Conservation (phyloP, 2,329 filamentous ascomycete genomes). For the Ophiostoma populinum region DNA sequence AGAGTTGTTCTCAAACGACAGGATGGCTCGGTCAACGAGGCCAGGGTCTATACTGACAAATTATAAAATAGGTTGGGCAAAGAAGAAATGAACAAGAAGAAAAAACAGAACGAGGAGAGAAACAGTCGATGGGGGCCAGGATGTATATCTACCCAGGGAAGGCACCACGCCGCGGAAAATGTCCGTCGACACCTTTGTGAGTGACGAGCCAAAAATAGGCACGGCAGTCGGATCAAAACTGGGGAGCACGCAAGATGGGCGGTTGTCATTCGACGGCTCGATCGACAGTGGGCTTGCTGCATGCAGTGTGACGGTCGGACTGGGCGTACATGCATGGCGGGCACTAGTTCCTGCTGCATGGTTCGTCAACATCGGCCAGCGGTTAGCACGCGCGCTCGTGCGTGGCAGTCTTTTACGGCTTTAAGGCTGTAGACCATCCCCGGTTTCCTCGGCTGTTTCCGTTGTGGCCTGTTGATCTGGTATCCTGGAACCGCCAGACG, state of each 20-base stretch:
- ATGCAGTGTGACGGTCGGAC: too few relatives aligned
- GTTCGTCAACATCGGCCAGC: conserved; percentile 4
- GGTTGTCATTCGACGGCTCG: background rate
- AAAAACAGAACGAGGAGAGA: conserved; percentile 9
- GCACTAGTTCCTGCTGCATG: background rate
- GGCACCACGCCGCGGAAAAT: background rate
- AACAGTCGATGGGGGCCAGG: conserved; percentile 2
- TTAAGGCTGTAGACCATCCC: too few relatives aligned
- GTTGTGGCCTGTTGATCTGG: too few relatives aligned
- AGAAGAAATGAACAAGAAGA: conserved; percentile 3
- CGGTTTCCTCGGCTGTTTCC: too few relatives aligned
- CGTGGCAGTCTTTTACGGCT: too few relatives aligned
- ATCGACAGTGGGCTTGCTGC: too few relatives aligned
- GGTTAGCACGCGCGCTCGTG: conserved; percentile 8
- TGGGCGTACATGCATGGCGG: background rate
- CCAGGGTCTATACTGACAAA: conserved; percentile 14
- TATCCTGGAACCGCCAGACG: too few relatives aligned
- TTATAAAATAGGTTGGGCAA: conserved; percentile 12
- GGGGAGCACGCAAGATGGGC: conserved; percentile 1
- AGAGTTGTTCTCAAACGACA: conserved; percentile 16
- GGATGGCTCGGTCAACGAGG: conserved; percentile 30
- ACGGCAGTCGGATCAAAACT: conserved; percentile 5
- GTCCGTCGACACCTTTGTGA: background rate
- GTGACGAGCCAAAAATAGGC: conserved; percentile 5
- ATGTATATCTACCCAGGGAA: conserved; percentile 3